Evolutionary conservation across 1,139 yeast species (phyloP).

Genomic region (Yamadazyma atlantica): DNA sequence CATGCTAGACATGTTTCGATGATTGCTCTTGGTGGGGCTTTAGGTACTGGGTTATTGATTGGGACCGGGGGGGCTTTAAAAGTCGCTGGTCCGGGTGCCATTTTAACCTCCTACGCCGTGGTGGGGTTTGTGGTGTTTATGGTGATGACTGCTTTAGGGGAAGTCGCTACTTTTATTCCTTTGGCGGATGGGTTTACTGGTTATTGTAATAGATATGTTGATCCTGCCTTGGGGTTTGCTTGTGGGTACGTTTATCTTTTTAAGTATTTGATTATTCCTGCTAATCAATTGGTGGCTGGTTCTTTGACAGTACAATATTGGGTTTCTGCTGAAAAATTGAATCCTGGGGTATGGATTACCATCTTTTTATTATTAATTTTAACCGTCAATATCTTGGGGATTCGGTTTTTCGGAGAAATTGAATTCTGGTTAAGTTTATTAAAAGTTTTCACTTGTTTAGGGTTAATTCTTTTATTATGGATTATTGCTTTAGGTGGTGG

Average conservation of each 20-base stretch:
- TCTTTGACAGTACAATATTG: constrained; percentile 63
- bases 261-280: constrained; percentile 60
- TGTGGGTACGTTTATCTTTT: constrained; percentile 68
- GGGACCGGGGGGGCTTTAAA: constrained; percentile 68
- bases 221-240: constrained; percentile 72
- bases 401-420: constrained; percentile 61
- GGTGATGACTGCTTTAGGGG: constrained; percentile 73
- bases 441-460: constrained; percentile 58
- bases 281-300: constrained; percentile 62
- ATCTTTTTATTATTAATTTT: constrained; percentile 47
- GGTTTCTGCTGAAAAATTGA: constrained; percentile 46
- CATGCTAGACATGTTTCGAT: constrained; percentile 73
- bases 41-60: constrained; percentile 63
- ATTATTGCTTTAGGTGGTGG: constrained; percentile 57
- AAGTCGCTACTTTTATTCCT: constrained; percentile 72
- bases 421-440: constrained; percentile 66
- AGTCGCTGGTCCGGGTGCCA: constrained; percentile 69
- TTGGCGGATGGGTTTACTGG: constrained; percentile 71
- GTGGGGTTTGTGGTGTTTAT: constrained; percentile 65
- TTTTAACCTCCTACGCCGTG: constrained; percentile 57
- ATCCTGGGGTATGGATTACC: constrained; percentile 63
- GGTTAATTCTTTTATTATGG: constrained; percentile 49
- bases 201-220: constrained; percentile 66
- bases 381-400: constrained; percentile 60
- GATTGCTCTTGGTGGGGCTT: constrained; percentile 61